Percentiles rank a stretch among this genome's conserved stretches.
Evolutionary conservation across 768 basidiomycete genomes (phyloP).

Genomic region (Calocera cornea): DNA sequence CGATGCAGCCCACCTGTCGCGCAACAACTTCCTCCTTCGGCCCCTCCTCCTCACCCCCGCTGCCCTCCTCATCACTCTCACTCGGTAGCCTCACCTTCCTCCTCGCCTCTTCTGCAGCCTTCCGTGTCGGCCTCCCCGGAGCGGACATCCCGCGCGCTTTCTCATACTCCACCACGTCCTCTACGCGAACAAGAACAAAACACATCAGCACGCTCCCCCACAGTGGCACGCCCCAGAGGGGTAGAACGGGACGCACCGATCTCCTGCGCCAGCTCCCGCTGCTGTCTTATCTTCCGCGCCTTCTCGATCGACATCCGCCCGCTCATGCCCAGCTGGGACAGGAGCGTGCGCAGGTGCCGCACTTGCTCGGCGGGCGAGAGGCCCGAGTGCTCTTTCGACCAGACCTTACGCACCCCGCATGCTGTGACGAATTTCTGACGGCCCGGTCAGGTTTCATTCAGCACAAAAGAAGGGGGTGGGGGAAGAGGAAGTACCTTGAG

Average conservation of each 20-base stretch:
- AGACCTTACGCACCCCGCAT: slow-evolving; percentile 64
- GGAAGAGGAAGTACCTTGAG: slow-evolving; percentile 11
- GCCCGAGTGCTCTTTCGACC: slow-evolving; percentile 57
- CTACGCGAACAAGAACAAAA: slow-evolving; percentile 25
- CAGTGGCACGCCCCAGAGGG: neutral
- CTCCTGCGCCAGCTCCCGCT: slow-evolving; percentile 64
- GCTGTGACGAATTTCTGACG: slow-evolving; percentile 41
- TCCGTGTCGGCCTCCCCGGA: slow-evolving; percentile 17
- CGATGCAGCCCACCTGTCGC: slow-evolving; percentile 3
- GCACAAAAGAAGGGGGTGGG: neutral
- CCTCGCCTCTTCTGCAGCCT: slow-evolving; percentile 10
- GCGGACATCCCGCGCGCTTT: slow-evolving; percentile 31
- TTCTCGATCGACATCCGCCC: slow-evolving; percentile 67
- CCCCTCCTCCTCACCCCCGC: slow-evolving; percentile 18
- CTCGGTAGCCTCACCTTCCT: slow-evolving; percentile 6
- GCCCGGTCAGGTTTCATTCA: neutral
- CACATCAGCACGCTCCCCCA: neutral
- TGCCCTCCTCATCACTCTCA: too few relatives aligned
- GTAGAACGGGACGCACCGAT: slow-evolving; percentile 38
- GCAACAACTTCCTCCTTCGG: slow-evolving; percentile 19
- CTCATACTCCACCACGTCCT: slow-evolving; percentile 64
- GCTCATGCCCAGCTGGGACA: slow-evolving; percentile 65
- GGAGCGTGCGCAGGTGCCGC: slow-evolving; percentile 45
- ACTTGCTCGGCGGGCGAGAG: slow-evolving; percentile 49
- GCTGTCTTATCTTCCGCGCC: slow-evolving; percentile 58